A percentile compares a stretch with the other conserved stretches of the same genome.
Evolutionary conservation across 2,329 filamentous ascomycete genomes (phyloP).

Genomic region (Diaporthe ilicicola): DNA sequence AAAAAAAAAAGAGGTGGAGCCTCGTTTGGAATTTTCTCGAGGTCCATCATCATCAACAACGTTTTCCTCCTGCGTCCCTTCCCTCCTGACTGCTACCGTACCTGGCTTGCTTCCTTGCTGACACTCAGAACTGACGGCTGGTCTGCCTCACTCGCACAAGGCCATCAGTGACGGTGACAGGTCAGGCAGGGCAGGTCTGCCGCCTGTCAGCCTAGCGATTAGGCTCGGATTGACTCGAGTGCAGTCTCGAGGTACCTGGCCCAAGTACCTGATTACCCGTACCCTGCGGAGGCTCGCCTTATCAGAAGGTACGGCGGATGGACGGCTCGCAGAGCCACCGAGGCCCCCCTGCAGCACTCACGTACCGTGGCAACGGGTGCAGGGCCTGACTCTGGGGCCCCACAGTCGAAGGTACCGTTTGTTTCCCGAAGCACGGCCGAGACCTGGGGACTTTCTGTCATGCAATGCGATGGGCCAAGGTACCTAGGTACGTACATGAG

Average conservation of each 20-base stretch:
- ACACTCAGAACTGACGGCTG: constrained; percentile 1
- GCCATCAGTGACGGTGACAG: background rate
- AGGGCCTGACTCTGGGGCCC: constrained; percentile 10
- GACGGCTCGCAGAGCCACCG: constrained; percentile 14
- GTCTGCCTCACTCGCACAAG: background rate
- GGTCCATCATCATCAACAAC: background rate
- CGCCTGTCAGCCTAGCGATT: too few species aligned
- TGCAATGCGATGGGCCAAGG: background rate
- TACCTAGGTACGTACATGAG: background rate
- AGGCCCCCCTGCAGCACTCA: background rate
- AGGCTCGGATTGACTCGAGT: constrained; percentile 9
- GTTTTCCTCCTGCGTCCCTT: background rate
- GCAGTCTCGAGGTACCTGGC: background rate
- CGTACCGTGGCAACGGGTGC: background rate
- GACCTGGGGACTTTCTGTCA: background rate
- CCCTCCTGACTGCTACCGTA: background rate
- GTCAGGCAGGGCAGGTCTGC: background rate
- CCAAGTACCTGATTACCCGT: background rate
- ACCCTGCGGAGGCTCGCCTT: background rate
- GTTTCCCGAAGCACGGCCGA: constrained; percentile 14
- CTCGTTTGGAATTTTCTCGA: constrained; percentile 13
- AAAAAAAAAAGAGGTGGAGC: background rate
- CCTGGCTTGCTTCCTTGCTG: background rate
- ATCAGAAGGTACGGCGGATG: constrained; percentile 16
- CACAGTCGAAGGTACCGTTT: constrained; percentile 19